Percentiles rank a stretch among this genome's conserved stretches.
Conservation (phyloP, 768 basidiomycete species). For the Fomitopsis serialis region DNA sequence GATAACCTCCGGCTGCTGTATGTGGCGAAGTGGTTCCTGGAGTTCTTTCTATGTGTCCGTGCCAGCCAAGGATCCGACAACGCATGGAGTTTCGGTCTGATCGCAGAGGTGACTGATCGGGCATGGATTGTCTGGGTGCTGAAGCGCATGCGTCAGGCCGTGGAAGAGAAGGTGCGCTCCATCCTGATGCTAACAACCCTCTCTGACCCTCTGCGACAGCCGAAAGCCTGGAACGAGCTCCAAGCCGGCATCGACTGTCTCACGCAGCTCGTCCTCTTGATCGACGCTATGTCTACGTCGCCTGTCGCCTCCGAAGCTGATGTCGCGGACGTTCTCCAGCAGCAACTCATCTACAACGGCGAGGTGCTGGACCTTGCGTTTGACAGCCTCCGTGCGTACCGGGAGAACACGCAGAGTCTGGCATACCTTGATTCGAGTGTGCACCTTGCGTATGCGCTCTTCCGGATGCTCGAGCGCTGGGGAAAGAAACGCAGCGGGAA, state of each 20-base stretch:
- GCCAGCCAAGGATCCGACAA: slow-evolving; percentile 32
- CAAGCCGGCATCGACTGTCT: slow-evolving; percentile 94
- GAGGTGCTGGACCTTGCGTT: slow-evolving; percentile 88
- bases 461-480: slow-evolving; percentile 88
- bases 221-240: slow-evolving; percentile 89
- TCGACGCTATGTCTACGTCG: slow-evolving; percentile 74
- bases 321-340: slow-evolving; percentile 75
- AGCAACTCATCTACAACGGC: slow-evolving; percentile 92
- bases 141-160: slow-evolving; percentile 79
- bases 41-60: slow-evolving; percentile 70
- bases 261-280: slow-evolving; percentile 84
- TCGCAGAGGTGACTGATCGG: slow-evolving; percentile 83
- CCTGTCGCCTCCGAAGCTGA: slow-evolving; percentile 43
- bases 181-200: not conserved
- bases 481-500: slow-evolving; percentile 58
- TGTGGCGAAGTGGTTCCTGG: slow-evolving; percentile 86
- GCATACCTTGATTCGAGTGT: slow-evolving; percentile 87
- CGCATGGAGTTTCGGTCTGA: slow-evolving; percentile 62
- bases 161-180: slow-evolving; percentile 77
- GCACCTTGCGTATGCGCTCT: slow-evolving; percentile 76
- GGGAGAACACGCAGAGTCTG: slow-evolving; percentile 69
- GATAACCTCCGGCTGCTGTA: slow-evolving; percentile 88
- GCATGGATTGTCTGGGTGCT: slow-evolving; percentile 89
- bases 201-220: slow-evolving; percentile 38
- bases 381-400: slow-evolving; percentile 72